Evolutionary conservation across 1,284 basidiomycete genomes (phyloP), one percentile per base, ranked within the genome.

Genomic region (Meripilus lineatus): DNA sequence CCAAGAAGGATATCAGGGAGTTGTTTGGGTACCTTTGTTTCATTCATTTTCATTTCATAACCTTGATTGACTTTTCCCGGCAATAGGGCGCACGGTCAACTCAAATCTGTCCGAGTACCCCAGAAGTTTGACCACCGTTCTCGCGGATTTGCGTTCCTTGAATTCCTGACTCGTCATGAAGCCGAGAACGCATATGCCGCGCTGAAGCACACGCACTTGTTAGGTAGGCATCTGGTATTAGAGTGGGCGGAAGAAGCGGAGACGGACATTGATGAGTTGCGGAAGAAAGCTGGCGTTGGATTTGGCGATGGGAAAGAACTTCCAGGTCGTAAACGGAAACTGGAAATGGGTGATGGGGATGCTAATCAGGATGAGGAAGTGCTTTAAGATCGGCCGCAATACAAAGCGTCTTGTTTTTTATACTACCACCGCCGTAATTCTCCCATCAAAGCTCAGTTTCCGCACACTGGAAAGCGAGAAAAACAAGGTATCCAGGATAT

Each of bases 71-170:
- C n/a, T n/a, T n/a, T 30, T 25, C n/a, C 22, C 28, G 28, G n/a
- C 21, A 34, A 14, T 56, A 90, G 89, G 18, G 78, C 89, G 0
- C 91, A 97, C 55, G 94, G 93, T 1, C 84, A 89, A 51, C 79
- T 98, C 64, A 95, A 95, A 68, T 89, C 92, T 6, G 82, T 93
- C 7, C 84, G 94, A 23, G 63, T 95, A 6, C 93, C 93, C 6
- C 86, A 85, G 62, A 92, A 92, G 61, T 84, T 93, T 63, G 85
- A 93, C 53, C 77, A 86, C 14, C 79, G 85, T 24, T 81, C 88
- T 1, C 82, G 95, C 23, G 95, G 95, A 7, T 99, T 98, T 62
- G 95, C 91, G 1, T 99, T 99, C 70, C 74, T 98, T 52, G 95
- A 99, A 56, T 96, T 95, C 59, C 75, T 87, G 20, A 84, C 89